Evolutionary conservation across 2,329 filamentous ascomycete genomes (phyloP), one percentile per base, ranked within the genome.

Genomic region (Penicillium sp.): DNA sequence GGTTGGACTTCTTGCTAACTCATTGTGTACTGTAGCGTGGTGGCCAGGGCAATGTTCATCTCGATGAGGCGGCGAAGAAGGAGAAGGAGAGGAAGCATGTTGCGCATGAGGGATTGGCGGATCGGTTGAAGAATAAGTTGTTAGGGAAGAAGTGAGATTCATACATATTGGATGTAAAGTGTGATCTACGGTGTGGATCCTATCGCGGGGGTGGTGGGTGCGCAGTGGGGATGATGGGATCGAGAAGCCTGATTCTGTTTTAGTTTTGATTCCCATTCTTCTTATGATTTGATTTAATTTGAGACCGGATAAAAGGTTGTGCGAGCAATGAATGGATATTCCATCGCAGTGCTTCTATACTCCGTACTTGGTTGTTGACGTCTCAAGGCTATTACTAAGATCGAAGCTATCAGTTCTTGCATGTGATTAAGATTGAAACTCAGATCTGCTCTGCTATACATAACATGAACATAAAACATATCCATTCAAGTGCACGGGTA

Each of bases 111-210:
- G 75, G 79, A 2, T 60, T 81, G 62, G 76, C 75, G 40, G 79
- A 81, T 69, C 79, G 77, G 65, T 64, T 81, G 69, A 82, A 81
- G 73, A 46, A 73, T 60, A 75, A 74, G 67, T 31, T 76, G 37
- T 61, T 76, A 31, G 72, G 72, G 37, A 64, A 64, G 53, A 71
- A 66, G 58, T 69, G 61, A 45, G 22, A 1, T 31, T 31, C 29
- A 31, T 31, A 29, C 27, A 5, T 35, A 5, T 35, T 35, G 14
- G 14, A n/a, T 35, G 14, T 15, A 15, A n/a, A 5, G 46, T 18
- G 18, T 35, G 59, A 12, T 29, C 41, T 41, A n/a, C 44, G 45
- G 22, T 50, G 25, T 50, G 25, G 31, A 33, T 55, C 56, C 14
- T 54, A n/a, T 15, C 2, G 37, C 9, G 25, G 35, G 31, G 12